Evolutionary conservation across 768 basidiomycete species (phyloP), one percentile per base, ranked within the genome.

Genomic region (Mycena latifolia): DNA sequence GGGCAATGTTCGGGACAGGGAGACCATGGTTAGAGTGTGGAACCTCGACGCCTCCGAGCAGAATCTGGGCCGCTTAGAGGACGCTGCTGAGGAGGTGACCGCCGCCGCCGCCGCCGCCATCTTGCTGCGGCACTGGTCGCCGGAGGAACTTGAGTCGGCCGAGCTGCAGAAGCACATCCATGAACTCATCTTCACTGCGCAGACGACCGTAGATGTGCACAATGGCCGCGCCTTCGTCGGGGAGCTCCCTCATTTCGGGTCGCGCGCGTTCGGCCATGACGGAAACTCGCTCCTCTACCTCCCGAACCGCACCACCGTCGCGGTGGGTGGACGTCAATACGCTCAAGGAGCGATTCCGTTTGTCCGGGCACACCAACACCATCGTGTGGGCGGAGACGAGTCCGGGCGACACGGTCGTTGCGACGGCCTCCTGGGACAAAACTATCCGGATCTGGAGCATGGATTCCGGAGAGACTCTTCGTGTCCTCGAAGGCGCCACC

Each of bases 391-490:
- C n/a, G n/a, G n/a, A n/a, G n/a, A n/a, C n/a, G n/a, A n/a, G n/a
- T n/a, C n/a, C n/a, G n/a, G n/a, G n/a, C n/a, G n/a, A n/a, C n/a
- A n/a, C n/a, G n/a, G n/a, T n/a, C n/a, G n/a, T n/a, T n/a, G n/a
- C n/a, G n/a, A n/a, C n/a, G n/a, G n/a, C n/a, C n/a, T 73, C 68
- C 14, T 69, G 70, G 67, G 72, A 73, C 53, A 35, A 43, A 17
- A 73, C 71, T 17, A 66, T 73, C 10, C 65, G 64, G 22, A 52
- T 73, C 8, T 73, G 71, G 72, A 57, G 67, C 58, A 61, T 57
- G 22, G 24, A 64, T 1, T 52, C 61, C n/a, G 72, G 71, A 3
- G 47, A 53, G 29, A 25, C 27, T 0, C n/a, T 72, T 12, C 65
- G 35, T 27, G 33, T 58, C 17, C 56, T 70, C 22, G 25, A 43